Evolutionary conservation across 441 rosid genomes (phyloP).

Genomic region (Metrosideros polymorpha): DNA sequence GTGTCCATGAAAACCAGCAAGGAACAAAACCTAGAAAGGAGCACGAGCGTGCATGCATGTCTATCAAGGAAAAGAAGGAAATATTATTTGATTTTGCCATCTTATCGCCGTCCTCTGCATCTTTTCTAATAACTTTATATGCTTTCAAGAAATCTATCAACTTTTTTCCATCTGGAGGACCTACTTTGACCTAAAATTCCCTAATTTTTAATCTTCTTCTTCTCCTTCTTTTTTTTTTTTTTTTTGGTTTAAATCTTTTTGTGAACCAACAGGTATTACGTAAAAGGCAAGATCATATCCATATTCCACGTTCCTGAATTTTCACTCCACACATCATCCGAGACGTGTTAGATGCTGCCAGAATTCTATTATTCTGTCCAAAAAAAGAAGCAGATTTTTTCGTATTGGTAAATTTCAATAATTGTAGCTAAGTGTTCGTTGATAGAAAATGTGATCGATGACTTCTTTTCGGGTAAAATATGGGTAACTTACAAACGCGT

Average conservation of each 20-base stretch:
- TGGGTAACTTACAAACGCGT: neutral
- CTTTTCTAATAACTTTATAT: neutral
- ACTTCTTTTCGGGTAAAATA: neutral
- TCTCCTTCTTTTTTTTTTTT: no score
- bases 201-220: neutral
- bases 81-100: neutral
- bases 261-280: neutral
- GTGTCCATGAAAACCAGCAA: neutral
- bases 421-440: neutral
- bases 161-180: neutral
- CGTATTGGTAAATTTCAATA: neutral
- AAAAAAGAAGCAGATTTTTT: neutral
- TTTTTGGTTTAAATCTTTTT: neutral
- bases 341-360: neutral
- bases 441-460: neutral
- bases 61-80: neutral
- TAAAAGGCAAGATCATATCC: neutral
- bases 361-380: neutral
- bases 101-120: neutral
- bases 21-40: neutral
- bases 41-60: neutral
- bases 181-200: neutral
- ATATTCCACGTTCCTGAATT: neutral
- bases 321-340: neutral
- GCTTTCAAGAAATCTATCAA: neutral